Base-by-base conservation (phyloP, 1,284 basidiomycete genomes). In the Austroboletus niveus region DNA sequence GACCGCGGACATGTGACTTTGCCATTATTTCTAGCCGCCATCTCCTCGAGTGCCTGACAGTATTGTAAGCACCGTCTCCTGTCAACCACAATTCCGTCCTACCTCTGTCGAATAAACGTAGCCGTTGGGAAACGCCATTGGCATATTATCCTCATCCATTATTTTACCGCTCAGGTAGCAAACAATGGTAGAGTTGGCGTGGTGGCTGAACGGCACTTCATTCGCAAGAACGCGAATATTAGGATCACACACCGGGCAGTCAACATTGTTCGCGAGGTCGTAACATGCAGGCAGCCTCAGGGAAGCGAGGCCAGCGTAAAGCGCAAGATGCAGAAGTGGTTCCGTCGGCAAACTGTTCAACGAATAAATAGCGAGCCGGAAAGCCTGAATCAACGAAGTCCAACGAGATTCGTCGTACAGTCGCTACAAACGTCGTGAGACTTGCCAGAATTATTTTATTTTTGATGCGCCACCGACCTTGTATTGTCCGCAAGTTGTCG, bases 101-200 rank as follows among this genome's bases (percentile, higher is more conserved):
- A 92, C 94, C 79, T 92, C 89, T 65, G 82, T 79, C 17, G 94
- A 96, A 68, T 99, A 99, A 17, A 98, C 94, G 58, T 89, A 80
- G 4, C 95, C 96, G 57, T 92, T 89, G 1, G 93, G 91, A 63
- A 98, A 90, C n/a, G 84, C 88, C 83, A 94, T 80, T 1, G 92
- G 92, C 73, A 86, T 89, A 63, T 95, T 96, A 66, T 94, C 85
- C 57, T 86, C 94, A 62, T 98, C 89, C 87, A 98, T 97, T 54
- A 98, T 92, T 66, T 86, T 87, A 24, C 96, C 95, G 51, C 80
- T 92, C 58, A 97, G 80, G 41, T 84, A 74, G 68, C 97, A 99
- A 11, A 99, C 94, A 51, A 99, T 90, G 0, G 92, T 95, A 43
- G 94, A 97, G 66, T 96, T 98, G 45, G 88, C 85, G 68, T 98